Evolutionary conservation across 2,329 filamentous ascomycete species (phyloP).

Genomic region (Aureobasidium sp.): DNA sequence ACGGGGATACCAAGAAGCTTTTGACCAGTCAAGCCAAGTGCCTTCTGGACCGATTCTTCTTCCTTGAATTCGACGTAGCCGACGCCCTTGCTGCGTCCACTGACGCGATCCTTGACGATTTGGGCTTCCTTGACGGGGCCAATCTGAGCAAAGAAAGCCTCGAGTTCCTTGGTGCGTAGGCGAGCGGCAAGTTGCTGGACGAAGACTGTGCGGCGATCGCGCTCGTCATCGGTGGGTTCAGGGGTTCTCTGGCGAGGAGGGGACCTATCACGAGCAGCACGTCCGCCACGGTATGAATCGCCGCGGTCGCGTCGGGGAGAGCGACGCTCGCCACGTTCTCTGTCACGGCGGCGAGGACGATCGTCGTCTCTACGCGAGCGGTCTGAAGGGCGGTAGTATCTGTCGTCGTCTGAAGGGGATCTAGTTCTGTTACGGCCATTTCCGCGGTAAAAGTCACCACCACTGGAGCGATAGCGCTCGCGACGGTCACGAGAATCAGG

Average conservation of each 20-base stretch:
- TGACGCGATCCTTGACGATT: constrained; percentile 96
- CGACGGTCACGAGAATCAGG: constrained; percentile 18
- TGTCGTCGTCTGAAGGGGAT: constrained; percentile 34
- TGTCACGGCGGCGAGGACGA: constrained; percentile 48
- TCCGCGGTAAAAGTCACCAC: constrained; percentile 35
- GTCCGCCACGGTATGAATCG: constrained; percentile 62
- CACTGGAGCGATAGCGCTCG: constrained; percentile 19
- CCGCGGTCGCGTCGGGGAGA: constrained; percentile 47
- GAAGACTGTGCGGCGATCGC: constrained; percentile 93
- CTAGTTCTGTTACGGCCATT: constrained; percentile 27
- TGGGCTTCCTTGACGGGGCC: constrained; percentile 94
- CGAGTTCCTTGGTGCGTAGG: constrained; percentile 83
- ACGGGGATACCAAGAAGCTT: constrained; percentile 97
- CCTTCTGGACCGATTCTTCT: constrained; percentile 86
- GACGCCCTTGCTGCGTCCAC: constrained; percentile 94
- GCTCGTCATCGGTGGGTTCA: constrained; percentile 85
- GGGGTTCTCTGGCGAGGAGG: constrained; percentile 53
- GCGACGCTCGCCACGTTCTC: constrained; percentile 39
- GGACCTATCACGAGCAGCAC: constrained; percentile 46
- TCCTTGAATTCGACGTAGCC: constrained; percentile 98
- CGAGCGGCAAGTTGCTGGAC: constrained; percentile 96
- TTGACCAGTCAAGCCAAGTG: constrained; percentile 96
- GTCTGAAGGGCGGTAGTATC: constrained; percentile 35
- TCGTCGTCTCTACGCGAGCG: constrained; percentile 47
- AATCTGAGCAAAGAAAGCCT: constrained; percentile 91